Evolutionary conservation across 441 rosid genomes (phyloP).

Genomic region (Adansonia rubrostipa): DNA sequence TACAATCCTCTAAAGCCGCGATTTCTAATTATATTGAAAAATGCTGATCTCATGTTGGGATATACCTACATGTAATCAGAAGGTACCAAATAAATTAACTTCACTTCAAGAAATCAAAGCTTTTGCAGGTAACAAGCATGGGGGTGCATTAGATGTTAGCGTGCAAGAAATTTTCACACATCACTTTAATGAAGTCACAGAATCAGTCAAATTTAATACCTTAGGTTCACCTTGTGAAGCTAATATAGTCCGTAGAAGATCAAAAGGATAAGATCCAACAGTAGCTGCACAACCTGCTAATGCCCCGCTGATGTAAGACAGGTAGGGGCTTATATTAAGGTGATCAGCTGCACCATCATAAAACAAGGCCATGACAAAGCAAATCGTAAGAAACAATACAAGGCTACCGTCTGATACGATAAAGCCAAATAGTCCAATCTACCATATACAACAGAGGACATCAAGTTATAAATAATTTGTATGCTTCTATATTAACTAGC

Average conservation of each 20-base stretch:
- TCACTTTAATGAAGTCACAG: not conserved
- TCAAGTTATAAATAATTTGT: not conserved
- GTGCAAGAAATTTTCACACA: not conserved
- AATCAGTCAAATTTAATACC: slow-evolving; percentile 43
- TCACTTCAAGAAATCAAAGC: not conserved
- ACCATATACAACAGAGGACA: not conserved
- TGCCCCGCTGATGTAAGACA: slow-evolving; percentile 85
- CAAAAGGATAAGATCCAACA: slow-evolving; percentile 93
- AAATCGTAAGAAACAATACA: slow-evolving; percentile 1
- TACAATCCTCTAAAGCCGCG: slow-evolving; percentile 88
- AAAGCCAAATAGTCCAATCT: slow-evolving; percentile 5
- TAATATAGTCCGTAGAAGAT: slow-evolving; percentile 83
- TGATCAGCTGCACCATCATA: slow-evolving; percentile 73
- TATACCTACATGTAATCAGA: slow-evolving; percentile 62
- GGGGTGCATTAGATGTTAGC: not conserved
- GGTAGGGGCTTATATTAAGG: slow-evolving; percentile 74
- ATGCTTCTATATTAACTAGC: not conserved
- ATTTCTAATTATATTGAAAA: slow-evolving; percentile 64
- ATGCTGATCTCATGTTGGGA: slow-evolving; percentile 92
- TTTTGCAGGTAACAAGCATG: not conserved
- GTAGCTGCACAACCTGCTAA: slow-evolving; percentile 96
- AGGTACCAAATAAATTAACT: slow-evolving; percentile 4
- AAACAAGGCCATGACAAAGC: slow-evolving; percentile 7
- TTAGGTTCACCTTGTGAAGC: slow-evolving; percentile 98
- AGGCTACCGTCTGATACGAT: not conserved